Evolutionary conservation across 345 rosid species (phyloP).

Genomic region (Kandelia obovata): DNA sequence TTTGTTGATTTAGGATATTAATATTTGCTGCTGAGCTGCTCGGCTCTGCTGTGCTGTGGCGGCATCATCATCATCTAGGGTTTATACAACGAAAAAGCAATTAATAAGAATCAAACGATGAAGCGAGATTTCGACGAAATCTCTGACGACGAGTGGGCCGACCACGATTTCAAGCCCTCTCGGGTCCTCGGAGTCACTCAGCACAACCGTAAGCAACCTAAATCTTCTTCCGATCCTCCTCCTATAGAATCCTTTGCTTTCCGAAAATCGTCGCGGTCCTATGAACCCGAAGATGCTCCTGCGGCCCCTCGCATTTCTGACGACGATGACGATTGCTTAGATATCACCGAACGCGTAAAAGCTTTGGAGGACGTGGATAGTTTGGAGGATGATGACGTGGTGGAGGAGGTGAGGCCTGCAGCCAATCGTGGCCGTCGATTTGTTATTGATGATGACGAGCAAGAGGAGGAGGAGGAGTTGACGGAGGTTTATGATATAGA

Average conservation of each 20-base stretch:
- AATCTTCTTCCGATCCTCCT: conserved; percentile 9
- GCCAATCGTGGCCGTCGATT: conserved; percentile 60
- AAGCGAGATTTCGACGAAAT: conserved; percentile 75
- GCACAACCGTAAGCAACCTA: not conserved
- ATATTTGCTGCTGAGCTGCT: no score
- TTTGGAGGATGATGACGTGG: conserved; percentile 46
- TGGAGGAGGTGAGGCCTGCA: conserved; percentile 17
- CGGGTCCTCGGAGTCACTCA: conserved; percentile 47
- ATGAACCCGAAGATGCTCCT: no score
- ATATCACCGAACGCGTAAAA: conserved; percentile 28
- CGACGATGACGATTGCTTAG: conserved; percentile 48
- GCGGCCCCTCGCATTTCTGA: conserved; percentile 2
- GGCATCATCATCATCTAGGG: no score
- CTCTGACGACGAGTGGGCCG: conserved; percentile 90
- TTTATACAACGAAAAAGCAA: no score
- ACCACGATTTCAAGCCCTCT: conserved; percentile 70
- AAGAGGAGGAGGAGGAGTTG: conserved; percentile 21
- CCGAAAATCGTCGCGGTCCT: conserved; percentile 2
- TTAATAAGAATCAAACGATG: conserved; percentile 24
- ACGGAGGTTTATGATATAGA: conserved; percentile 29
- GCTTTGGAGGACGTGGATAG: conserved; percentile 33
- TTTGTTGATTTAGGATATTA: no score
- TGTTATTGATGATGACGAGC: conserved; percentile 72
- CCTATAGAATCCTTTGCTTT: conserved; percentile 81
- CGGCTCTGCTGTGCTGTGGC: no score